Conservation (phyloP, 768 basidiomycete species). For the Lactarius sp. region DNA sequence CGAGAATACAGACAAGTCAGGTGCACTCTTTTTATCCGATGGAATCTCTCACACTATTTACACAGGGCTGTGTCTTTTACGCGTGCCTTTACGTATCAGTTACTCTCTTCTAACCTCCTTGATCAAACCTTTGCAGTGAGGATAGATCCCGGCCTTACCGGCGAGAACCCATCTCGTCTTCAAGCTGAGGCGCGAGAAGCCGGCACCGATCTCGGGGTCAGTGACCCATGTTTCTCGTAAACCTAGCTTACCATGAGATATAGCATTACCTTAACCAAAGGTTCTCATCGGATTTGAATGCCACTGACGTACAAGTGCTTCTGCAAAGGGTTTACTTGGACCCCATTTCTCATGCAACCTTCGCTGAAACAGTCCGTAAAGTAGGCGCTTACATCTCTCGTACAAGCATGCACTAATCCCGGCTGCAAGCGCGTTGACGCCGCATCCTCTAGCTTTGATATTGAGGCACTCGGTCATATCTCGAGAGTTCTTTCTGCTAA, state of each 20-base stretch:
- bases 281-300: constrained; percentile 31
- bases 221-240: constrained; percentile 19
- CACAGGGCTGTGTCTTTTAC: constrained; percentile 24
- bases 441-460: constrained; percentile 49
- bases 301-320: constrained; percentile 13
- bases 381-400: constrained; percentile 35
- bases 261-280: constrained; percentile 57
- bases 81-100: constrained; percentile 52
- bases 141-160: constrained; percentile 47
- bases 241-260: constrained; percentile 20
- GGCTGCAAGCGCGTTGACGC: constrained; percentile 51
- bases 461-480: constrained; percentile 66
- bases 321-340: constrained; percentile 22
- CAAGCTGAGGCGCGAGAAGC: constrained; percentile 56
- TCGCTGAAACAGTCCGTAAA: constrained; percentile 53
- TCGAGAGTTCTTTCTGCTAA: constrained; percentile 60
- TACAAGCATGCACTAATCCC: constrained; percentile 5
- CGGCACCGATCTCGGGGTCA: constrained; percentile 55
- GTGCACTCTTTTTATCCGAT: background rate
- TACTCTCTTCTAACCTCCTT: constrained; percentile 50
- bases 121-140: constrained; percentile 48
- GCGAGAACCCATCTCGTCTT: constrained; percentile 45
- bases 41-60: background rate
- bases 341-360: constrained; percentile 42
- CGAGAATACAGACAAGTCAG: constrained; percentile 21